Evolutionary conservation across 2,329 filamentous ascomycete species (phyloP).

Genomic region (Aureobasidium zeae): DNA sequence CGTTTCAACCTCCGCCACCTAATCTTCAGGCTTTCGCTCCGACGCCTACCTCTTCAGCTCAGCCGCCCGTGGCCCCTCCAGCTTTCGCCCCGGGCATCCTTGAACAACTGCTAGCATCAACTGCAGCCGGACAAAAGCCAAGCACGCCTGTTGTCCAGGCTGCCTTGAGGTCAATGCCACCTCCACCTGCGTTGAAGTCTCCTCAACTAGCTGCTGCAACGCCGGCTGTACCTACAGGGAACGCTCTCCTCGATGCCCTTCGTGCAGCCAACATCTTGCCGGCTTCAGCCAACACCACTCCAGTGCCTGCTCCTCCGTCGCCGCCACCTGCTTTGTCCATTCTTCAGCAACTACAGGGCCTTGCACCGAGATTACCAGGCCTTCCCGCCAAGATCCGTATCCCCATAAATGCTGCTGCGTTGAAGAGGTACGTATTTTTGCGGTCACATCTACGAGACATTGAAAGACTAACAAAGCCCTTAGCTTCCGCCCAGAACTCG

Average conservation of each 20-base stretch:
- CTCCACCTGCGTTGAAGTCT: constrained; percentile 5
- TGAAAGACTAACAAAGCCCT: constrained; percentile 10
- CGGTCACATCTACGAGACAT: neutral
- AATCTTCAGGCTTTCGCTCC: constrained; percentile 20
- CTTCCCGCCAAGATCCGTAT: constrained; percentile 17
- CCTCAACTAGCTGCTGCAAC: constrained; percentile 12
- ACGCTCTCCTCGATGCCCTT: constrained; percentile 18
- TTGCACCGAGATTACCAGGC: constrained; percentile 7
- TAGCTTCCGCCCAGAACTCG: constrained; percentile 65
- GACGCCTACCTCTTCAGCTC: constrained; percentile 21
- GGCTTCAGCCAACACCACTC: constrained; percentile 19
- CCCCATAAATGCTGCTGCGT: constrained; percentile 23
- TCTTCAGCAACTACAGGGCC: constrained; percentile 12
- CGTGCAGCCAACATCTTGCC: constrained; percentile 21
- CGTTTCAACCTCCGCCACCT: constrained; percentile 24
- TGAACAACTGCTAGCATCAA: constrained; percentile 27
- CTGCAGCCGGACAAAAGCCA: constrained; percentile 29
- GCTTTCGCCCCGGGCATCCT: constrained; percentile 25
- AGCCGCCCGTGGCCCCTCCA: constrained; percentile 21
- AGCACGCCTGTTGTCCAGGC: constrained; percentile 30
- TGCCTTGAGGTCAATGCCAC: constrained; percentile 25
- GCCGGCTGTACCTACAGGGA: constrained; percentile 17
- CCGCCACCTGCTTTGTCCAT: constrained; percentile 9
- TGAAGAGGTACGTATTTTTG: constrained; percentile 21
- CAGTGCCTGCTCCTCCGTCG: constrained; percentile 14